Evolutionary conservation across 768 basidiomycete species (phyloP).

Genomic region (Termitomyces sp.): DNA sequence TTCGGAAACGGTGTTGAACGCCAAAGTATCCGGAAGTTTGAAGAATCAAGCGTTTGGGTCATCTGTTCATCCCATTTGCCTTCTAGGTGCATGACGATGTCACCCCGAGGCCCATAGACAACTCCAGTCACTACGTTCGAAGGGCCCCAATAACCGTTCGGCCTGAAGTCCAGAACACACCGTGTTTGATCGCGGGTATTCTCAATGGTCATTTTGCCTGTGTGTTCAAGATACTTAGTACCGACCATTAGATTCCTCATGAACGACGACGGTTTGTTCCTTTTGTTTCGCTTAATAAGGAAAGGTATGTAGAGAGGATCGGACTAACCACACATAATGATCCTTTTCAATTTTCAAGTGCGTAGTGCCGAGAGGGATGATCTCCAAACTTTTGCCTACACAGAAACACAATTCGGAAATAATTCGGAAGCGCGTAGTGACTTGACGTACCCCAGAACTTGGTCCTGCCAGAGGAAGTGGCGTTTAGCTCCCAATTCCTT

Average conservation of each 20-base stretch:
- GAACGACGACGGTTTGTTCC: slow-evolving; percentile 87
- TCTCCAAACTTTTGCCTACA: slow-evolving; percentile 84
- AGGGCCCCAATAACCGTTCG: slow-evolving; percentile 80
- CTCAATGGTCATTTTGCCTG: slow-evolving; percentile 74
- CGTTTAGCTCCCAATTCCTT: slow-evolving; percentile 69
- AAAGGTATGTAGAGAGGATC: neutral
- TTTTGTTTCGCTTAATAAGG: slow-evolving; percentile 24
- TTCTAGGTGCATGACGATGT: slow-evolving; percentile 63
- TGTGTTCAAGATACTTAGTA: slow-evolving; percentile 87
- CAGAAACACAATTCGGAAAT: slow-evolving; percentile 17
- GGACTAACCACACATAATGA: slow-evolving; percentile 65
- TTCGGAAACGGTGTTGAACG: slow-evolving; percentile 71
- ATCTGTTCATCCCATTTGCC: slow-evolving; percentile 90
- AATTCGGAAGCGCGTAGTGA: slow-evolving; percentile 7
- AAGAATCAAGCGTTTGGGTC: slow-evolving; percentile 63
- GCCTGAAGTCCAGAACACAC: slow-evolving; percentile 83
- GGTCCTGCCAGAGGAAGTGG: slow-evolving; percentile 79
- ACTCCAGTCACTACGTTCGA: slow-evolving; percentile 69
- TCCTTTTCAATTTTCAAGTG: slow-evolving; percentile 67
- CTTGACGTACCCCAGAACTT: slow-evolving; percentile 81
- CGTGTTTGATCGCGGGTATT: slow-evolving; percentile 54
- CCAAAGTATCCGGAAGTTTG: slow-evolving; percentile 77
- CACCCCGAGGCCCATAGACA: slow-evolving; percentile 52
- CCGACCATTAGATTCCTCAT: slow-evolving; percentile 89
- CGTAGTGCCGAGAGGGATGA: slow-evolving; percentile 76